phyloP scores from a whole-genome alignment of 2,329 filamentous ascomycete genomes.

The Sclerotinia trifoliorum region DNA sequence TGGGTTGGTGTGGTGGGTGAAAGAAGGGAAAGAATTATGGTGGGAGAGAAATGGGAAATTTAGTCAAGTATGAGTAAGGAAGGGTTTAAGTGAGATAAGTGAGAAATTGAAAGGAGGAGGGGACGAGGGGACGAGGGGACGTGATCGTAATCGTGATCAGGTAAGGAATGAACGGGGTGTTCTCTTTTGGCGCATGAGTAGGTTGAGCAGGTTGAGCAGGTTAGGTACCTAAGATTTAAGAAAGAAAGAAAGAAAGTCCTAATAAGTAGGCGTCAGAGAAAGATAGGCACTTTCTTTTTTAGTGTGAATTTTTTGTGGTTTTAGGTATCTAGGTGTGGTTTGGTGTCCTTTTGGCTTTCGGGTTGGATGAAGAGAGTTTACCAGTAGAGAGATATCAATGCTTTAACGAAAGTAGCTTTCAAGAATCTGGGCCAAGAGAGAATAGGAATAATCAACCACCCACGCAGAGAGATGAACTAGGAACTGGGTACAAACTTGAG shows the following conservation, averaged over 20 bases:
- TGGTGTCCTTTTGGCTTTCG: background rate
- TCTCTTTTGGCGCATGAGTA: slow-evolving; percentile 21
- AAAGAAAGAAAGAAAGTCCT: too few species aligned
- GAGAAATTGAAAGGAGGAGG: slow-evolving; percentile 13
- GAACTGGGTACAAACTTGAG: too few species aligned
- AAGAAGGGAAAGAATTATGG: slow-evolving; percentile 17
- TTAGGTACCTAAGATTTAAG: too few species aligned
- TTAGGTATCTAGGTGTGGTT: background rate
- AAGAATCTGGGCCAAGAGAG: background rate
- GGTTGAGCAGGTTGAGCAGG: too few species aligned
- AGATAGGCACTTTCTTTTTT: background rate
- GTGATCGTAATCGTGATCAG: background rate
- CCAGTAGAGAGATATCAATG: background rate
- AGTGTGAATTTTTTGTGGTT: background rate
- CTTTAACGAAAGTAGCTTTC: background rate
- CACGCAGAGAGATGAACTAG: too few species aligned
- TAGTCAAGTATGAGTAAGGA: slow-evolving; percentile 1
- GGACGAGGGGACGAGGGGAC: background rate
- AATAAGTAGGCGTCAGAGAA: slow-evolving; percentile 15
- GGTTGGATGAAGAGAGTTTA: too few species aligned
- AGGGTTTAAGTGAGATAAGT: background rate
- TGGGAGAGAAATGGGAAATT: slow-evolving; percentile 4
- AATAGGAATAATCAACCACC: background rate
- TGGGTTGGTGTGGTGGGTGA: background rate
- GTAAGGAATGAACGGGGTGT: slow-evolving; percentile 21